Conservation (phyloP, 1,284 basidiomycete genomes). For the Cutaneotrichosporon mucoides region DNA sequence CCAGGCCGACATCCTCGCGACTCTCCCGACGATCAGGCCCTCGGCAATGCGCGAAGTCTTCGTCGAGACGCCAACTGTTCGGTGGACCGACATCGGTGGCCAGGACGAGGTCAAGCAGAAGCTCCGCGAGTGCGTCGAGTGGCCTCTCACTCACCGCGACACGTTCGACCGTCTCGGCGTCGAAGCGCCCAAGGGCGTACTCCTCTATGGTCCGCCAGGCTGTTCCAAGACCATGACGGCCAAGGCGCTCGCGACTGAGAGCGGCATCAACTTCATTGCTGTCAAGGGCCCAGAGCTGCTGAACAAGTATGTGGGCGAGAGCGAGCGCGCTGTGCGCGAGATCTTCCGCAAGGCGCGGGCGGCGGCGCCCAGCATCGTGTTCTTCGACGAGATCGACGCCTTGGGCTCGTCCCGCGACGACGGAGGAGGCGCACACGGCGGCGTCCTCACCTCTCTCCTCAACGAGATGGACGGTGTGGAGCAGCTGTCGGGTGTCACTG, state of each 20-base stretch:
- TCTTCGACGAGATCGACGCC: slow-evolving; percentile 98
- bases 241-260: slow-evolving; percentile 88
- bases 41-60: slow-evolving; percentile 93
- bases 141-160: slow-evolving; percentile 83
- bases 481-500: slow-evolving; percentile 83
- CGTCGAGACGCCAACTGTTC: slow-evolving; percentile 75
- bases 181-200: slow-evolving; percentile 78
- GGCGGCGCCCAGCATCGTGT: slow-evolving; percentile 89
- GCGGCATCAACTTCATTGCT: slow-evolving; percentile 94
- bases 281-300: slow-evolving; percentile 96
- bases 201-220: slow-evolving; percentile 95
- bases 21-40: slow-evolving; percentile 76
- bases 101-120: slow-evolving; percentile 74
- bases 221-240: slow-evolving; percentile 96
- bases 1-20: slow-evolving; percentile 62
- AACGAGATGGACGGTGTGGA: slow-evolving; percentile 99
- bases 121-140: slow-evolving; percentile 83
- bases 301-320: slow-evolving; percentile 97
- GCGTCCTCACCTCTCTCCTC: slow-evolving; percentile 85
- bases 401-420: slow-evolving; percentile 73
- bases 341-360: slow-evolving; percentile 92
- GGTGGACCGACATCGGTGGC: slow-evolving; percentile 86
- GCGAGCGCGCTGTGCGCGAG: slow-evolving; percentile 88
- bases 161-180: slow-evolving; percentile 85
- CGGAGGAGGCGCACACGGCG: slow-evolving; percentile 63